Evolutionary conservation across 1,284 basidiomycete genomes (phyloP).

Genomic region (Amylostereum areolatum): DNA sequence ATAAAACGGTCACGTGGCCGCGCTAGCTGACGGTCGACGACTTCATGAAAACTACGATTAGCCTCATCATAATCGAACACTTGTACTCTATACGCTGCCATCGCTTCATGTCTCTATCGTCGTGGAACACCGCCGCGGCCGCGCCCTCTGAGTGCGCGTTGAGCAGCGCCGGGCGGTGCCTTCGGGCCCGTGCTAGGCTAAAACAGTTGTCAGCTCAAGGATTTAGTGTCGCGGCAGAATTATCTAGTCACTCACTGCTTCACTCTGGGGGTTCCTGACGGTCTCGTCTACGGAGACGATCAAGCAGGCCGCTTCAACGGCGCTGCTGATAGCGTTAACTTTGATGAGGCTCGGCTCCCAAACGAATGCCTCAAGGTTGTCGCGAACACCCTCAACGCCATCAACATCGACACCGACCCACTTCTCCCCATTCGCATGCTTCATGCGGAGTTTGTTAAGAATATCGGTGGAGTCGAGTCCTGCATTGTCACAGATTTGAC

Average conservation of each 20-base stretch:
- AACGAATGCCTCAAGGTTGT: constrained; percentile 97
- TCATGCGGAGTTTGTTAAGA: constrained; percentile 96
- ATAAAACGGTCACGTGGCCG: too few relatives aligned
- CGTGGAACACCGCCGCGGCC: constrained; percentile 68
- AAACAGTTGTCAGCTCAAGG: constrained; percentile 6
- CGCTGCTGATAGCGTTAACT: constrained; percentile 91
- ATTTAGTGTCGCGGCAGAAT: too few relatives aligned
- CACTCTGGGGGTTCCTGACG: constrained; percentile 88
- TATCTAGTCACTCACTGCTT: constrained; percentile 73
- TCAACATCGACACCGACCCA: constrained; percentile 98
- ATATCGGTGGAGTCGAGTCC: constrained; percentile 97
- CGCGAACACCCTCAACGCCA: constrained; percentile 78
- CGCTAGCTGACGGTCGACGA: too few relatives aligned
- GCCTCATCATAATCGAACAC: background rate
- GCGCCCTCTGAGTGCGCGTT: constrained; percentile 77
- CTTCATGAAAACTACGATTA: too few relatives aligned
- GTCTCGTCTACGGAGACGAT: constrained; percentile 96
- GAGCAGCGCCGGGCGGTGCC: constrained; percentile 79
- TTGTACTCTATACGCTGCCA: constrained; percentile 1
- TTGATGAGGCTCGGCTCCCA: constrained; percentile 98
- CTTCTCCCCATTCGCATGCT: constrained; percentile 81
- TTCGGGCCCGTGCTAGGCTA: constrained; percentile 71
- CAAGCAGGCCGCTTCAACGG: constrained; percentile 93
- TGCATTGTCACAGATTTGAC: constrained; percentile 98
- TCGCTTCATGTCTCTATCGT: constrained; percentile 35